Evolutionary conservation across 164 flowering plant species (phyloP).

Genomic region (Taxillus chinensis): DNA sequence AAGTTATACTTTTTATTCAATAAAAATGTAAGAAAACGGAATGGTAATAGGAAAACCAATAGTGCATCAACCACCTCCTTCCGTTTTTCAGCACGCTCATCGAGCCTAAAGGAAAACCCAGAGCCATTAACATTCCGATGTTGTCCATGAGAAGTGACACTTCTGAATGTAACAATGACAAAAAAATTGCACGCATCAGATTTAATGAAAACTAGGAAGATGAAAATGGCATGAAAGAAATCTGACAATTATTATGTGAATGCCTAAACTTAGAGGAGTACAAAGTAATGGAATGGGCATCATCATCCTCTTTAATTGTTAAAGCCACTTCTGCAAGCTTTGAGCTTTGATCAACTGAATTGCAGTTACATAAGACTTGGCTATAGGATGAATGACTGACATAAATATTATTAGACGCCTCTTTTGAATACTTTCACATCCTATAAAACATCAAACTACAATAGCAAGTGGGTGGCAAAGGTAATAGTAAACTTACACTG

Average conservation of each 20-base stretch:
- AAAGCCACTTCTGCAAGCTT: conserved; percentile 16
- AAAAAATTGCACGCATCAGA: not conserved
- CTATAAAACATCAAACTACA: too few species aligned
- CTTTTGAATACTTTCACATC: too few species aligned
- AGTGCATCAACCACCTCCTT: conserved; percentile 44
- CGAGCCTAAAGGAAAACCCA: conserved; percentile 64
- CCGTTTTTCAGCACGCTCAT: conserved; percentile 84
- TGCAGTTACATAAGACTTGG: conserved; percentile 14
- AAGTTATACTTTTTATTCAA: not conserved
- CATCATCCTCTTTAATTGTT: conserved; percentile 43
- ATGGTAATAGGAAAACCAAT: not conserved
- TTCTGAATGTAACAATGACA: conserved; percentile 20
- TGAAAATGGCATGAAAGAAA: not conserved
- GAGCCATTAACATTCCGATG: conserved; percentile 29
- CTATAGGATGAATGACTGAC: not conserved
- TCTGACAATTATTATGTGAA: conserved; percentile 2
- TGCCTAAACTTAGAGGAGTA: conserved; percentile 19
- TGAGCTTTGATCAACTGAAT: conserved; percentile 24
- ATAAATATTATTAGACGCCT: too few species aligned
- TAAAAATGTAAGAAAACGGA: not conserved
- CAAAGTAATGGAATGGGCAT: conserved; percentile 52
- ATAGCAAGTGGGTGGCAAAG: not conserved
- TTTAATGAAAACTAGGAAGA: conserved; percentile 1
- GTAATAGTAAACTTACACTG: conserved; percentile 29
- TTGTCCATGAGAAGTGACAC: conserved; percentile 32